A percentile compares a stretch with the other conserved stretches of the same genome.
phyloP scores from a whole-genome alignment of 2,329 filamentous ascomycete species.

The Triangularia verruculosa region DNA sequence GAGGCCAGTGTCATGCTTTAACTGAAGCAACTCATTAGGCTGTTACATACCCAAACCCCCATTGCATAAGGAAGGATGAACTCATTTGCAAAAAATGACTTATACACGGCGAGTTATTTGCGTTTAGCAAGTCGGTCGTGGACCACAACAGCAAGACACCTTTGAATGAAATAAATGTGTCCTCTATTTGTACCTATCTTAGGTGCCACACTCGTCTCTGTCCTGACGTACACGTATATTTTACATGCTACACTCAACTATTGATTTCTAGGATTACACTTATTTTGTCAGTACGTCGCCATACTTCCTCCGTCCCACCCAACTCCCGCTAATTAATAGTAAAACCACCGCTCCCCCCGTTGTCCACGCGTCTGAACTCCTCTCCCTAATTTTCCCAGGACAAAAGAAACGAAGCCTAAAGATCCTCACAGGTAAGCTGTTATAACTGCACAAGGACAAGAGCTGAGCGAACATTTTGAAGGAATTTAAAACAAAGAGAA shows the following conservation, averaged over 20 bases:
- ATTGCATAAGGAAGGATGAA: too few relatives aligned
- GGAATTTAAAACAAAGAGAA: not conserved
- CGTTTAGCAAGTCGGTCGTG: too few relatives aligned
- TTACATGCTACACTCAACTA: not conserved
- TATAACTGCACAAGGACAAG: not conserved
- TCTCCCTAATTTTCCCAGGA: not conserved
- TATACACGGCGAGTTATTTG: too few relatives aligned
- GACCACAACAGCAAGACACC: not conserved
- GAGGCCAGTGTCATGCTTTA: too few relatives aligned
- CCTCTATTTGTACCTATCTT: not conserved
- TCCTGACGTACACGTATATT: not conserved
- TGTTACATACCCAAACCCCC: too few relatives aligned
- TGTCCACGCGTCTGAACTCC: not conserved
- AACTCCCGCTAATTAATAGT: not conserved
- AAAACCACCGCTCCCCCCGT: not conserved
- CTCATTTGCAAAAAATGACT: too few relatives aligned
- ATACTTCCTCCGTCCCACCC: not conserved
- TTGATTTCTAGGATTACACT: not conserved
- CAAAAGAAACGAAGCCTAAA: not conserved
- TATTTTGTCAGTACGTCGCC: not conserved
- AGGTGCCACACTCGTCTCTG: not conserved
- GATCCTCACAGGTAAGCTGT: not conserved
- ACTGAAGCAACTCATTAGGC: too few relatives aligned
- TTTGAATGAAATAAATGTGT: not conserved
- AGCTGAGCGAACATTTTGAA: not conserved